Evolutionary conservation across 306 rosid genomes (phyloP), one percentile per base, ranked within the genome.

Genomic region (Casuarina glauca): DNA sequence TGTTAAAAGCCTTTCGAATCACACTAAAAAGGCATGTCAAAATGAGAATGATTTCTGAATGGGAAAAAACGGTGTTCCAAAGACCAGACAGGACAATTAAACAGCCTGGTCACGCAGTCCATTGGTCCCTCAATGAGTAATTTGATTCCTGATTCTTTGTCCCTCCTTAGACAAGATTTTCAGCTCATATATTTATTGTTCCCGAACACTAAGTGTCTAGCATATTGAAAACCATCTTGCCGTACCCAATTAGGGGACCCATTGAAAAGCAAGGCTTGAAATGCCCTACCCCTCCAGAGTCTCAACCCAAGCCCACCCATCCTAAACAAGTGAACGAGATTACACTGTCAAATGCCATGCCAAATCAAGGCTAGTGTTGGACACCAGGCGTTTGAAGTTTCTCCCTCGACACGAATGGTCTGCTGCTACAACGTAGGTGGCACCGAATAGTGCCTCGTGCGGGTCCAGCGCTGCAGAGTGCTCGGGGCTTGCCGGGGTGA

Each of bases 401-500:
- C 32, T 26, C 32, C 32, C 32, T 26, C 32, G 32, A 26, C 32
- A 26, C 32, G 32, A 26, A 26, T 26, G 32, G 32, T 26, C 32
- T 26, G 32, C 32, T 26, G 32, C 32, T 26, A 26, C 32, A 26
- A 26, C 32, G 32, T 26, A 0, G 32, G 32, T 26, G 32, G 32
- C 32, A 26, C 32, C 32, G 32, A 26, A 16, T 43, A 35, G 7
- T 42, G 74, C 67, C 64, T 62, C 79, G 73, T 63, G 90, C 79
- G 54, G 81, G 64, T 79, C 41, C 79, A 53, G 11, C 3, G 83
- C 73, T 51, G 82, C 86, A 76, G 64, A 70, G 43, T 69, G 3
- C 70, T 75, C 70, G 80, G 92, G 62, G 78, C 52, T 77, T 76
- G 85, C 53, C 81, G 87, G 69, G n/a, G 45, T 75, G 90, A 81